Evolutionary conservation across 192 early-diverging fungal species (phyloP).

Genomic region (Entomortierella parvispora): DNA sequence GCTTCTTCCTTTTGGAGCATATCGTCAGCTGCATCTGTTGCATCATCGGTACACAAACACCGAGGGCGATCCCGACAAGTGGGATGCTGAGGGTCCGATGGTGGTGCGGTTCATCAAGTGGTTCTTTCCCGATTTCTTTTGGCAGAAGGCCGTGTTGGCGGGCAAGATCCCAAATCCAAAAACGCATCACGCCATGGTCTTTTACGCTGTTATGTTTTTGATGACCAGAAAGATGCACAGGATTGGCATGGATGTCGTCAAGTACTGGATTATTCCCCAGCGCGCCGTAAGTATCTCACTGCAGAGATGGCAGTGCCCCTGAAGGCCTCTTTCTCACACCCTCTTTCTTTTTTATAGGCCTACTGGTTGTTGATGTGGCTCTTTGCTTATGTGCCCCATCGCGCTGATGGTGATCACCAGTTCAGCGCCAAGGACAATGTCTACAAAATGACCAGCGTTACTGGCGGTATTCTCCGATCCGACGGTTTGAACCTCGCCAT

Average conservation of each 20-base stretch:
- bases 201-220: conserved; percentile 14
- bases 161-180: conserved; percentile 15
- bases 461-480: conserved; percentile 30
- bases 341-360: conserved; percentile 10
- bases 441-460: conserved; percentile 47
- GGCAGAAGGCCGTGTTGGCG: conserved; percentile 10
- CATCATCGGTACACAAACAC: conserved; percentile 43
- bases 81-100: conserved; percentile 36
- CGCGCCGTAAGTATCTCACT: conserved; percentile 19
- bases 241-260: conserved; percentile 26
- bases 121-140: conserved; percentile 40
- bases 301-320: too few relatives aligned
- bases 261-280: conserved; percentile 45
- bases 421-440: conserved; percentile 36
- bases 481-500: conserved; percentile 41
- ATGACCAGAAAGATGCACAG: conserved; percentile 15
- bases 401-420: conserved; percentile 28
- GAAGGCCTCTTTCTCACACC: neutral
- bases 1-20: conserved; percentile 16
- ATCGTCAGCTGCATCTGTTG: conserved; percentile 34
- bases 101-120: conserved; percentile 33
- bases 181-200: conserved; percentile 4
- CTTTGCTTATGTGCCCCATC: conserved; percentile 43
- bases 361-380: conserved; percentile 46
- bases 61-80: conserved; percentile 32